Evolutionary conservation across 495 filamentous ascomycete species (phyloP), one percentile per base, ranked within the genome.

Genomic region (Acidomyces sp.): DNA sequence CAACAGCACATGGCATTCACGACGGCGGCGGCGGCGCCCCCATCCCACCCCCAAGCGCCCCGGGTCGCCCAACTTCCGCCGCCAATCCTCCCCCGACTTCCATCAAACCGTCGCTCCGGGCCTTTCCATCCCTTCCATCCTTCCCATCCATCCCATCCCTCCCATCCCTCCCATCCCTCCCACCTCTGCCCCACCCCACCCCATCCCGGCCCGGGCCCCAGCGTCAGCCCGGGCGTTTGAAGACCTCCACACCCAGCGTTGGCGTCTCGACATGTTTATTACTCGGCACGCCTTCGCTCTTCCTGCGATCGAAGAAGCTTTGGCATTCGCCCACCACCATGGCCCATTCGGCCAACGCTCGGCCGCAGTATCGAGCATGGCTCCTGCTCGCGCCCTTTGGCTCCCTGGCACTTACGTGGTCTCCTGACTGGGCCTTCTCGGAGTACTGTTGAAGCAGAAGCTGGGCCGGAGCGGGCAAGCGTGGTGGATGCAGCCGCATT

Each of bases 341-440:
- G 11, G 75, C 66, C 90, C 90, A 97, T 59, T 97, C 90, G 1
- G 88, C 86, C 36, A 97, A 68, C 1, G 90, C 85, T 32, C 88
- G 74, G 2, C 90, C 90, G 5, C 76, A 67, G 59, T 97, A 96
- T 46, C 77, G 83, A 42, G 70, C 74, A 19, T 65, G 59, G 24
- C 56, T 63, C 43, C 37, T 39, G 10, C 48, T 46, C 2, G 35
- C 23, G 10, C 59, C 58, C 38, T 39, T 43, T 1, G 61, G 64
- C 46, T 58, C 49, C n/a, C 36, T 26, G 23, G 48, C 41, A 6
- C 13, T 17, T 13, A 51, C 29, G 24, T 51, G 37, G 7, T 47
- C 43, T 7, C 34, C 21, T 2, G 37, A 31, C 24, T 34, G 29
- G 19, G 21, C 33, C 5, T 19, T 32, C 6, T 24, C 2, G 7